Evolutionary conservation across 108 stramenopile species (phyloP), one percentile per base, ranked within the genome.

Genomic region (Fistulifera solaris): DNA sequence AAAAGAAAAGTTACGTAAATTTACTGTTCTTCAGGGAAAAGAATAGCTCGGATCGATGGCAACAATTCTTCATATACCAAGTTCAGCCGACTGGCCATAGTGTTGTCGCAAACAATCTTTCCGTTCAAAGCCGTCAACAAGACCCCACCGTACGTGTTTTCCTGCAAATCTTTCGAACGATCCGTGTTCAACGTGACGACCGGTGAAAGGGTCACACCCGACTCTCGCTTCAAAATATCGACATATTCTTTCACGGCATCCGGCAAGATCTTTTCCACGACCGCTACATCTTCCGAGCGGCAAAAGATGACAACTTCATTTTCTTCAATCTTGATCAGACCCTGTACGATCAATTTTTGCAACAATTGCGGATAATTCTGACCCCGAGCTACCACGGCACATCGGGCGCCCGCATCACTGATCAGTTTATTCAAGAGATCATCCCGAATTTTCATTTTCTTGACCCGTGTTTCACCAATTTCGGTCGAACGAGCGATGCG

Each of bases 301-400:
- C 92, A 94, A 54, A 73, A 87, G 24, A 99, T 67, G 16, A 58
- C 72, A 22, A 96, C 87, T 27, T 90, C 85, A 62, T 80, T 77
- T 75, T 99, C 98, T 70, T 99, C 96, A 63, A 99, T 97, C 77
- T 99, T 99, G 77, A 99, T 96, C 60, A 99, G 75, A 44, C 94
- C 90, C 70, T 99, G 98, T 35, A 97, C 95, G 63, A 99, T 95
- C 40, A 99, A 71, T 60, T 94, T 88, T 68, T 95, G 87, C 40
- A 99, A 72, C 49, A 99, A 76, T 45, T 76, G 76, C 40, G 94
- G 83, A 71, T 99, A 99, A 72, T 97, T 89, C 25, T 70, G 56
- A 47, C 88, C 84, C 46, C 76, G 63, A 15, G 85, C 71, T 24
- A 93, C 87, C 39, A 88, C 80, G 39, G 80, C 90, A 48, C 75